A percentile compares a stretch with the other conserved stretches of the same genome.
phyloP scores from a whole-genome alignment of 1,284 basidiomycete genomes.

The Boletellus deceptivus region DNA sequence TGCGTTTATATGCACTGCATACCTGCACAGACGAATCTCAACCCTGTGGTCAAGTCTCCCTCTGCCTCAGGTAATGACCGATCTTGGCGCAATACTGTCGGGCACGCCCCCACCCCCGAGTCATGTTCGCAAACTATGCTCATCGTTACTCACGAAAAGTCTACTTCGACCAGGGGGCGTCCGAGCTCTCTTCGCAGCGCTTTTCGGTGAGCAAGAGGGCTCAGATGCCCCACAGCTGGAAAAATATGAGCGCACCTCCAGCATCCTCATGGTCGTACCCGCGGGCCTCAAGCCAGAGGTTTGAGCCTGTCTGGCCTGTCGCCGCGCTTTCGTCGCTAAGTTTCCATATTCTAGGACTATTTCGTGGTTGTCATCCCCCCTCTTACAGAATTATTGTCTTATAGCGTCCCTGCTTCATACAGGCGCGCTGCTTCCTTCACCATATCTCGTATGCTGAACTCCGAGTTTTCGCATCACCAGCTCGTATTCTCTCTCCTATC shows the following conservation, averaged over 20 bases:
- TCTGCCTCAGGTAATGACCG: slow-evolving; percentile 60
- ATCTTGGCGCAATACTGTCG: slow-evolving; percentile 58
- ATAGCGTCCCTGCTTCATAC: slow-evolving; percentile 43
- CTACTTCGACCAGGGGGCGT: slow-evolving; percentile 67
- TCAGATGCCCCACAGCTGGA: slow-evolving; percentile 51
- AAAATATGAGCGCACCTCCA: slow-evolving; percentile 65
- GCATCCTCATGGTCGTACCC: slow-evolving; percentile 57
- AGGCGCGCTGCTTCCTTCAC: slow-evolving; percentile 66
- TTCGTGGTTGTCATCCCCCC: slow-evolving; percentile 53
- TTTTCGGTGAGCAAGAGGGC: slow-evolving; percentile 61
- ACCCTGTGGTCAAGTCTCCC: slow-evolving; percentile 46
- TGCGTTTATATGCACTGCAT: slow-evolving; percentile 38
- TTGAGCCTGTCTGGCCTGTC: slow-evolving; percentile 17
- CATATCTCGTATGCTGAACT: slow-evolving; percentile 59
- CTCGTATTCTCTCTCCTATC: slow-evolving; percentile 41
- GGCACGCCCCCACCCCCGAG: slow-evolving; percentile 38
- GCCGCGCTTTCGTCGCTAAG: background rate
- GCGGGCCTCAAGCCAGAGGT: slow-evolving; percentile 53
- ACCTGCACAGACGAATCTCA: slow-evolving; percentile 11
- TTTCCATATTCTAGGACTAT: slow-evolving; percentile 51
- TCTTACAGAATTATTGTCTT: slow-evolving; percentile 48
- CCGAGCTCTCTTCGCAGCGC: slow-evolving; percentile 59
- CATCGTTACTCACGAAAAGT: slow-evolving; percentile 62
- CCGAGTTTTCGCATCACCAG: slow-evolving; percentile 29
- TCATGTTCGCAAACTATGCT: slow-evolving; percentile 58